Evolutionary conservation across 192 early-diverging fungal genomes (phyloP), one percentile per base, ranked within the genome.

Genomic region (Glomus cerebriforme): DNA sequence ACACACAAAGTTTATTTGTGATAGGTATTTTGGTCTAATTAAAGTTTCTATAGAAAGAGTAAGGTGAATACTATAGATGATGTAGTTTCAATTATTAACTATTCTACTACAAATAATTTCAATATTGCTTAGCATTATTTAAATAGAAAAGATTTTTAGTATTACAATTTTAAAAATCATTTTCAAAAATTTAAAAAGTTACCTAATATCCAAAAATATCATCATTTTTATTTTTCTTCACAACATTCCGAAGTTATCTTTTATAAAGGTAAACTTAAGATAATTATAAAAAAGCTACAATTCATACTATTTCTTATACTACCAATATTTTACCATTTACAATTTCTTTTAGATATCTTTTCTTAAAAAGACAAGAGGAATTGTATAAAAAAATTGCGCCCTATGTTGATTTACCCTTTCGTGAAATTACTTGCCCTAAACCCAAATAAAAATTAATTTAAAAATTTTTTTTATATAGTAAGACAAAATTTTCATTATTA

Each of bases 101-200:
- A n/a, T n/a, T n/a, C n/a, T n/a, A n/a, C n/a, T 45, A 45, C 9
- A 45, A 45, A 45, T 45, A 45, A 45, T 45, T 45, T 45, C 9
- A 45, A 45, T 45, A 45, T 45, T 45, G 43, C 9, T 45, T 45
- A 64, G 63, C 22, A 29, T 31, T 64, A 64, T 64, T 64, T 64
- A 31, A 31, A 64, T 64, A 13, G 10, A 64, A 31, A 64, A 31
- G 63, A 22, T 64, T 64, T 31, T 64, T 22, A 64, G 27, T 32
- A 64, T 31, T 64, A 64, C 32, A 31, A 64, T 64, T 64, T 64
- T 64, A 64, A 64, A 64, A 64, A 13, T 64, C 12, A 64, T 64
- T 64, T 64, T 64, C 22, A 64, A 64, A 64, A 32, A 31, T 64
- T 64, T 64, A 64, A 32, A 64, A 64, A 64, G 10, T 31, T 64